Evolutionary conservation across 306 rosid genomes (phyloP), one percentile per base, ranked within the genome.

Genomic region (Heteromeles arbutifolia): DNA sequence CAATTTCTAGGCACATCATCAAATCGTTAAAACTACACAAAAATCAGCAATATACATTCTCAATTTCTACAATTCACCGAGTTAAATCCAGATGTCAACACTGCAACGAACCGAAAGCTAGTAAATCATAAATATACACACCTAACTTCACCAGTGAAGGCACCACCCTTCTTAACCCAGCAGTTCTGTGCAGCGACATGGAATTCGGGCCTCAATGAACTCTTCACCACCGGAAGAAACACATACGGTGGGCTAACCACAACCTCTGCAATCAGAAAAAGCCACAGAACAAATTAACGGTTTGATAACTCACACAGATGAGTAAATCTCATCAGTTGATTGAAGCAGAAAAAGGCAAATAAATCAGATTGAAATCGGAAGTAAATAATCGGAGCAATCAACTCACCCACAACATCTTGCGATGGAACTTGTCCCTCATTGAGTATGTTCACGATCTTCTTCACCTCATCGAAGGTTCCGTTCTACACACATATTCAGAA

Each of bases 111-210:
- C 61, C 28, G 19, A 61, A 52, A 12, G 19, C 19, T 72, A 74
- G 21, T 39, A 25, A 66, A 19, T 59, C 19, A 53, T 31, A 29
- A 31, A 43, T 26, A 14, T 13, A 41, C 87, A 73, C 82, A 92
- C 97, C 97, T 92, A 34, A 92, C 80, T 74, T 92, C 97, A 69
- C 97, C 97, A 0, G 97, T 92, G 82, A 66, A 92, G 74, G 97
- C 97, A 76, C 97, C 97, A 52, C 97, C 97, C 82, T 92, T 92
- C 82, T 88, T 83, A 75, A 90, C 96, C 97, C 96, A 92, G 72
- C 85, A 74, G 79, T 90, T 92, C 69, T 92, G 97, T 26, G 97
- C 93, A 5, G 97, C 87, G 2, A 92, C 97, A 50, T 92, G 90
- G 82, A 92, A 88, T 74, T 92, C 97, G 32, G 92, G 64, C 82